phyloP scores from a whole-genome alignment of 192 early-diverging fungal species.

The Chytriomyces hyalinus region DNA sequence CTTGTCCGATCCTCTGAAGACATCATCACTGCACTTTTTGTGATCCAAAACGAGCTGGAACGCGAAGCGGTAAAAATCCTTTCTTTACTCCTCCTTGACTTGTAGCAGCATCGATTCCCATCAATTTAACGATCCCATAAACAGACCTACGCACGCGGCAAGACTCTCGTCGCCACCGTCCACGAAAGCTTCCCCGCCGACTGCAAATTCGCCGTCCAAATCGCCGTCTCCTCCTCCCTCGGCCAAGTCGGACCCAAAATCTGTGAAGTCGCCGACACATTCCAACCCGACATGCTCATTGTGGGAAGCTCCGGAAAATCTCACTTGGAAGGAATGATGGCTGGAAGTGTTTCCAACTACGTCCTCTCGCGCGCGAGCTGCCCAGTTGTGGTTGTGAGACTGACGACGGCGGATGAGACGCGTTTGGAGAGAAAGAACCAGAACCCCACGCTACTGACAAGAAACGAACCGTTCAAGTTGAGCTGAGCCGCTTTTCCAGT shows the following conservation, averaged over 20 bases:
- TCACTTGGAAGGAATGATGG: conserved; percentile 48
- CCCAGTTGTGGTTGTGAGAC: conserved; percentile 48
- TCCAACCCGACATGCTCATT: conserved; percentile 46
- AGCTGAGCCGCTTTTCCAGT: too few species aligned
- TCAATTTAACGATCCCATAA: neutral
- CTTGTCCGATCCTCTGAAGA: conserved; percentile 38
- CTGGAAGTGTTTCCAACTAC: conserved; percentile 48
- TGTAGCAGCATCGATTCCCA: neutral
- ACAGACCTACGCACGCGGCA: conserved; percentile 36
- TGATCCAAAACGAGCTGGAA: conserved; percentile 42
- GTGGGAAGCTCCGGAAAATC: conserved; percentile 51
- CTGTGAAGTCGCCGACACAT: conserved; percentile 44
- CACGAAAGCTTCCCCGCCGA: conserved; percentile 40
- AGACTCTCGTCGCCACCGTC: conserved; percentile 48
- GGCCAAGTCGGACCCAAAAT: conserved; percentile 40
- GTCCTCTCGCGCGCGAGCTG: conserved; percentile 42
- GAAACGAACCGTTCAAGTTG: too few species aligned
- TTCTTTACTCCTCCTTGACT: neutral
- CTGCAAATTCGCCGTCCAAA: conserved; percentile 35
- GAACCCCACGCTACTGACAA: neutral
- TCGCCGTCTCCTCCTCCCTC: conserved; percentile 7
- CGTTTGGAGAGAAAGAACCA: neutral
- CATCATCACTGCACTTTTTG: conserved; percentile 35
- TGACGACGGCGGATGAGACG: conserved; percentile 35
- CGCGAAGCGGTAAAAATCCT: conserved; percentile 2